Evolutionary conservation across 768 basidiomycete species (phyloP).

Genomic region (Mycena alexandri): DNA sequence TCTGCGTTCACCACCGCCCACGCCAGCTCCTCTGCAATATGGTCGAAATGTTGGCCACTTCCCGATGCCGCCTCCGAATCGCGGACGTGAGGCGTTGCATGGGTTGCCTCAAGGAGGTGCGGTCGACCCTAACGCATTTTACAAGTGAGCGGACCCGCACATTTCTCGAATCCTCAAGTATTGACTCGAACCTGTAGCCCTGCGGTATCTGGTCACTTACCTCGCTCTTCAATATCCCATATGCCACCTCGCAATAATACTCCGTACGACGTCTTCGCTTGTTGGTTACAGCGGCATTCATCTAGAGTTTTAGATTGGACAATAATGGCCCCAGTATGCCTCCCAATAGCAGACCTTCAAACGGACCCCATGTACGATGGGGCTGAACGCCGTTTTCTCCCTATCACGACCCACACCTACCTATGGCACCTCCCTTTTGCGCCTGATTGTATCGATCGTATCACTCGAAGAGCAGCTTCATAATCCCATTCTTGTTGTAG

Average conservation of each 20-base stretch:
- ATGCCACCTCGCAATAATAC: conserved; percentile 10
- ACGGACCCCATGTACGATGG: conserved; percentile 24
- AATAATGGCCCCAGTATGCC: conserved; percentile 15
- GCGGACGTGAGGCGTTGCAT: not conserved
- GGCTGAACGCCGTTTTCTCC: not conserved
- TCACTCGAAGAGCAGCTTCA: too few species aligned
- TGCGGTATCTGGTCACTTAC: conserved; percentile 65
- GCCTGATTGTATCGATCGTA: too few species aligned
- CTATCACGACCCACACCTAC: not conserved
- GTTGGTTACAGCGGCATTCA: not conserved
- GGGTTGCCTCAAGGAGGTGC: not conserved
- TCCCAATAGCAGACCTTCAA: not conserved
- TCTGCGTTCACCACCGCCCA: conserved; percentile 1
- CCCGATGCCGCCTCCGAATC: conserved; percentile 4
- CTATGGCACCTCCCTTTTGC: not conserved
- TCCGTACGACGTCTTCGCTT: conserved; percentile 5
- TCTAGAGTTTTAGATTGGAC: not conserved
- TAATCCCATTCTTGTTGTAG: not conserved
- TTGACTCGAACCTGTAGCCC: conserved; percentile 50
- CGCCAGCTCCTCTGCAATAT: not conserved
- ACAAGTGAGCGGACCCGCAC: conserved; percentile 22
- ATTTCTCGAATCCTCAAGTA: not conserved
- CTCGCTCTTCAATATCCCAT: conserved; percentile 40
- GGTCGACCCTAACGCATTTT: conserved; percentile 33
- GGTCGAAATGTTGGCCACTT: conserved; percentile 9